Percentiles rank a stretch among this genome's conserved stretches.
phyloP scores from a whole-genome alignment of 1,284 basidiomycete genomes.

The Cryptococcus maquisensis region DNA sequence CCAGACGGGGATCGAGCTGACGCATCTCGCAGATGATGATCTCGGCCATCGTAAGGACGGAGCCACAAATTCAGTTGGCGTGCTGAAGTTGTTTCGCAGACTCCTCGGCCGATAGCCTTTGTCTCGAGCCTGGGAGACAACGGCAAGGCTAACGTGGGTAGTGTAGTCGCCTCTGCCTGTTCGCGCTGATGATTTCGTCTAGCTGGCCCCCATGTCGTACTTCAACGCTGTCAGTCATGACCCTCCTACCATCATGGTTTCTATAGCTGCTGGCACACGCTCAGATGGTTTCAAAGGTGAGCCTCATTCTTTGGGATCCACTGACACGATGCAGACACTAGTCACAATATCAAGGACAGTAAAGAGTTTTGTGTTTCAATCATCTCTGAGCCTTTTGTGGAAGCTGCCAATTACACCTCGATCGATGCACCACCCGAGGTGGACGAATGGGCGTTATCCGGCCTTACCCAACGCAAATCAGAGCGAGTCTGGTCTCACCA shows the following conservation, averaged over 20 bases:
- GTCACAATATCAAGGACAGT: constrained; percentile 62
- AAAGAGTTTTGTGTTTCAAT: constrained; percentile 72
- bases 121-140: constrained; percentile 60
- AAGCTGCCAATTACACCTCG: constrained; percentile 66
- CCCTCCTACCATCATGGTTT: constrained; percentile 64
- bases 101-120: constrained; percentile 68
- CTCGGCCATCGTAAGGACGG: constrained; percentile 55
- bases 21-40: constrained; percentile 55
- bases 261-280: constrained; percentile 49
- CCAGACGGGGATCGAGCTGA: constrained; percentile 45
- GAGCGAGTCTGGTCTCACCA: constrained; percentile 52
- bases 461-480: constrained; percentile 59
- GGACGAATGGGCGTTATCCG: constrained; percentile 69
- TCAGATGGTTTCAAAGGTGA: constrained; percentile 30
- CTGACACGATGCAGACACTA: constrained; percentile 57
- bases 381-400: constrained; percentile 68
- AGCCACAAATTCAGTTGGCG: neutral
- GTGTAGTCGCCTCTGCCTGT: constrained; percentile 35
- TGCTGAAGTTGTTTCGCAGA: constrained; percentile 14
- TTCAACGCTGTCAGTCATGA: constrained; percentile 55
- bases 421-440: constrained; percentile 62
- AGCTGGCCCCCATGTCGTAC: constrained; percentile 48
- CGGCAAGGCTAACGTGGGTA: constrained; percentile 61
- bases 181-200: neutral
- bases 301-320: neutral